Percentiles rank a stretch among this genome's conserved stretches.
Evolutionary conservation across 805 yeast species (phyloP).

Genomic region (Grigorovia yakushimaensis): DNA sequence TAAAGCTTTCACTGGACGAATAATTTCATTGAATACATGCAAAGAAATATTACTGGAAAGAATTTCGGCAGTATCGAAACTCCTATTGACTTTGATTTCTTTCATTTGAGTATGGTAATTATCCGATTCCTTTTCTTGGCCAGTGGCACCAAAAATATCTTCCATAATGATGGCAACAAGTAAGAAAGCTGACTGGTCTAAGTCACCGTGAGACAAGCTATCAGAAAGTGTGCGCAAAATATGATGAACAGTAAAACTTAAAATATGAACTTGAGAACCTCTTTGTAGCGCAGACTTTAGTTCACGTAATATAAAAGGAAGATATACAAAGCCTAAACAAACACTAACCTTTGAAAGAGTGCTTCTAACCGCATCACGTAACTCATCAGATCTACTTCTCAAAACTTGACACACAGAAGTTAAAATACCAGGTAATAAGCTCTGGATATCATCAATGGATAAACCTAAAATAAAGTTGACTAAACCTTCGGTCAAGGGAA

Average conservation of each 20-base stretch:
- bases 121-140: slow-evolving; percentile 90
- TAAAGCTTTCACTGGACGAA: slow-evolving; percentile 60
- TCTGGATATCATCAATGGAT: slow-evolving; percentile 42
- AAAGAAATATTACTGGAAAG: slow-evolving; percentile 56
- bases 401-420: slow-evolving; percentile 84
- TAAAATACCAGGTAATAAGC: slow-evolving; percentile 68
- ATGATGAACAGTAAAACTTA: slow-evolving; percentile 78
- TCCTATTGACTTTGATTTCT: slow-evolving; percentile 82
- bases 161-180: slow-evolving; percentile 76
- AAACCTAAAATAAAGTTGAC: slow-evolving; percentile 58
- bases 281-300: slow-evolving; percentile 66
- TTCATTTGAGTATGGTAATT: slow-evolving; percentile 78
- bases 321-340: slow-evolving; percentile 62
- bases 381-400: slow-evolving; percentile 74
- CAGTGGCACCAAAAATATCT: slow-evolving; percentile 84
- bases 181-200: slow-evolving; percentile 54
- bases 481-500: slow-evolving; percentile 74
- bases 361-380: slow-evolving; percentile 78
- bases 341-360: slow-evolving; percentile 55
- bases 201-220: slow-evolving; percentile 51
- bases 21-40: slow-evolving; percentile 42
- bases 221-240: slow-evolving; percentile 47
- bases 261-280: slow-evolving; percentile 89
- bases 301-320: slow-evolving; percentile 69
- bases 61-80: slow-evolving; percentile 79